A percentile compares a stretch with the other conserved stretches of the same genome.
Conservation (phyloP, 306 rosid genomes). For the Sicyos baderoa region DNA sequence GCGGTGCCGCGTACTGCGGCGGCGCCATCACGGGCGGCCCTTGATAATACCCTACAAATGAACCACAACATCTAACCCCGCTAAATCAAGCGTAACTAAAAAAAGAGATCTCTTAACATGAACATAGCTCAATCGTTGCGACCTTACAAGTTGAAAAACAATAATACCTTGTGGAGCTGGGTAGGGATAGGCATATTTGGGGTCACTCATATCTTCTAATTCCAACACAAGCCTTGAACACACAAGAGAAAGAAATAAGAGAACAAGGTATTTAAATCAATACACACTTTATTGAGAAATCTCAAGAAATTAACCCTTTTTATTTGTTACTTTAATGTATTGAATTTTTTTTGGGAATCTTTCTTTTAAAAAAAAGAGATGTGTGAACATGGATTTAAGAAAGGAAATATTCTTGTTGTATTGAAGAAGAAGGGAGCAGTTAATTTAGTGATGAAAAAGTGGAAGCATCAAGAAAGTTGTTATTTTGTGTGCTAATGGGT, state of each 20-base stretch:
- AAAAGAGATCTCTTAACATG: background rate
- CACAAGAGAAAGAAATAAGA: background rate
- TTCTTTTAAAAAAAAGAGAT: background rate
- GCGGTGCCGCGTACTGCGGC: slow-evolving; percentile 48
- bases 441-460: background rate
- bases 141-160: background rate
- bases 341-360: background rate
- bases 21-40: slow-evolving; percentile 64
- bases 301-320: background rate
- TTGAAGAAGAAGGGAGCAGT: slow-evolving; percentile 16
- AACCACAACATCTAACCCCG: too few relatives aligned
- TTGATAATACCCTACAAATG: slow-evolving; percentile 29
- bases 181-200: slow-evolving; percentile 60
- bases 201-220: slow-evolving; percentile 38
- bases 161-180: slow-evolving; percentile 44
- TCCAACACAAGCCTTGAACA: background rate
- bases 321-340: background rate
- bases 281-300: background rate
- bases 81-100: background rate
- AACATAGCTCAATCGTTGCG: background rate
- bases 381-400: background rate
- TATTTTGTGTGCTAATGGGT: background rate
- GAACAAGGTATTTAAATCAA: background rate
- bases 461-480: slow-evolving; percentile 1
- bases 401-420: slow-evolving; percentile 13